phyloP scores from a whole-genome alignment of 164 flowering plant genomes.

The Vitis vinifera region DNA sequence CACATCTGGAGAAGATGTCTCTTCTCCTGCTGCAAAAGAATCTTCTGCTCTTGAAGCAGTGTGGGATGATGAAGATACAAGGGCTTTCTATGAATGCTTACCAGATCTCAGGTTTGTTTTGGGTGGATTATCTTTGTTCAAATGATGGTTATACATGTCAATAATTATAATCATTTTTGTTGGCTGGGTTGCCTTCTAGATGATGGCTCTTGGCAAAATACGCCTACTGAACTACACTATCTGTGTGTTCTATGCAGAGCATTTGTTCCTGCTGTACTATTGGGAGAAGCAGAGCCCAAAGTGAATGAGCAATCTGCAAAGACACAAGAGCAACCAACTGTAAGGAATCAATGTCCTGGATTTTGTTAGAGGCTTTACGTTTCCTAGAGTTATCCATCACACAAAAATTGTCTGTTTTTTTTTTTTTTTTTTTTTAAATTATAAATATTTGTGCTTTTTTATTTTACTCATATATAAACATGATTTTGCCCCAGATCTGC shows the following conservation, averaged over 20 bases:
- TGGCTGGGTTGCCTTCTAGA: neutral
- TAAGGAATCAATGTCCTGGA: constrained; percentile 30
- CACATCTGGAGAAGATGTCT: constrained; percentile 75
- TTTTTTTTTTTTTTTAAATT: too few relatives aligned
- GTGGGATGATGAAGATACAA: constrained; percentile 98
- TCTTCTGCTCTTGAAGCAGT: constrained; percentile 68
- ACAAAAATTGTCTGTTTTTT: too few relatives aligned
- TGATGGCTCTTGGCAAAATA: neutral
- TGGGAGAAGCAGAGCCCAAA: constrained; percentile 91
- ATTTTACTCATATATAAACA: too few relatives aligned
- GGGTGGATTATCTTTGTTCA: neutral
- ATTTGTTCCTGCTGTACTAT: constrained; percentile 94
- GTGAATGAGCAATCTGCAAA: constrained; percentile 65
- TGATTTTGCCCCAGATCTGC: too few relatives aligned
- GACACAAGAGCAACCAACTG: constrained; percentile 63
- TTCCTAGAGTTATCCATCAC: neutral
- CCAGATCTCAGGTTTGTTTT: constrained; percentile 89
- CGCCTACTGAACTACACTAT: neutral
- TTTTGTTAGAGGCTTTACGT: neutral
- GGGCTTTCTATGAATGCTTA: constrained; percentile 90
- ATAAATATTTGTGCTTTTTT: too few relatives aligned
- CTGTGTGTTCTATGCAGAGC: constrained; percentile 53
- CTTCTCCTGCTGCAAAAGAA: constrained; percentile 74
- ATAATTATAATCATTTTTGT: neutral
- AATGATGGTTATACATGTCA: constrained; percentile 1